Percentiles rank a stretch among this genome's conserved stretches.
These are phyloP conservation scores for Asterionellopsis glacialis DNA, from an alignment of 108 stramenopile genomes.

Conservation along the genomic window DNA sequence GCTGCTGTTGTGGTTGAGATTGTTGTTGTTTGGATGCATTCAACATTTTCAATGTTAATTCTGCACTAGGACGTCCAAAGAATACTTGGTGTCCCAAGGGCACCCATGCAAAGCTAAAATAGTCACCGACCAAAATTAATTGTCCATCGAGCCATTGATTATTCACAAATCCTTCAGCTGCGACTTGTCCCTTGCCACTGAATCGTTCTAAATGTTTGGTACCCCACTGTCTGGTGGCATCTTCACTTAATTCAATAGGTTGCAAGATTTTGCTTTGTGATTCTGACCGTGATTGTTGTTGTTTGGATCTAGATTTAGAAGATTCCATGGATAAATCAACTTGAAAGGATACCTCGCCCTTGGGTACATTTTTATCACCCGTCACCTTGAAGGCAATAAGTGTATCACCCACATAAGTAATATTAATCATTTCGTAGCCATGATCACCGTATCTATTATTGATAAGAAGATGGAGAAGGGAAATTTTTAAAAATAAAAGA, in stretches of 20 bases:
- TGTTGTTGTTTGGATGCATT: constrained; percentile 15
- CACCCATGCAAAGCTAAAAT: constrained; percentile 76
- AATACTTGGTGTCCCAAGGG: constrained; percentile 78
- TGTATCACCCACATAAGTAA: constrained; percentile 63
- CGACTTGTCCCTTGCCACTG: constrained; percentile 63
- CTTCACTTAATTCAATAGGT: constrained; percentile 60
- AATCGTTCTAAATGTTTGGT: constrained; percentile 54
- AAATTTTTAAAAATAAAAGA: no score
- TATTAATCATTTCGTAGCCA: constrained; percentile 82
- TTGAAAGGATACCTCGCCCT: constrained; percentile 60
- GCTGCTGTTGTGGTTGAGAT: no score
- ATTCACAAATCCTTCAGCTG: constrained; percentile 49
- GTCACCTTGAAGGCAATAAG: constrained; percentile 75
- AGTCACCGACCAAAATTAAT: constrained; percentile 63
- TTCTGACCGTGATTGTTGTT: no score
- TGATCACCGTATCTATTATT: constrained; percentile 42
- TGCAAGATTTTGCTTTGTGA: no score
- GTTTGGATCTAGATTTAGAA: background rate
- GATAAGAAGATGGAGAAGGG: background rate
- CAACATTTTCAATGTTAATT: constrained; percentile 59
- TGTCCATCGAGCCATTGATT: constrained; percentile 72
- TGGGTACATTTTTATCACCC: constrained; percentile 64
- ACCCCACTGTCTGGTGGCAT: constrained; percentile 64
- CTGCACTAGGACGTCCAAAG: constrained; percentile 66
- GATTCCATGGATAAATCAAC: constrained; percentile 50